Percentiles rank a stretch among this genome's conserved stretches.
These are phyloP conservation scores for Hura crepitans DNA, from an alignment of 441 rosid genomes.

Conservation along the genomic window DNA sequence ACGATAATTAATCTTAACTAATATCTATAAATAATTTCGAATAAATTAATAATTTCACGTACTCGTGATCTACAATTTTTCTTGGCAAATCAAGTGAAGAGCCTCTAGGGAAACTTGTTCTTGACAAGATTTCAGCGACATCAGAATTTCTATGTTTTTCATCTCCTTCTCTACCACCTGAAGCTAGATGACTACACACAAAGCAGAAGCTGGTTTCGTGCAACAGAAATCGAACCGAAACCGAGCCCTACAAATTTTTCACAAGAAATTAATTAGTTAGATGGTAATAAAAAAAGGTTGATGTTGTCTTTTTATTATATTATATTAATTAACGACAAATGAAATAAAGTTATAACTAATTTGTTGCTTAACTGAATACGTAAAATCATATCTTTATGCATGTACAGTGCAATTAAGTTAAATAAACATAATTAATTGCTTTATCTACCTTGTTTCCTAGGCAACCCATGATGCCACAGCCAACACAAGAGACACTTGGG, in stretches of 20 bases:
- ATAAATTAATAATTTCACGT: conserved; percentile 25
- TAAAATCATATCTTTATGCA: background rate
- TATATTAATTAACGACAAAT: too few relatives aligned
- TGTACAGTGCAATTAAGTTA: conserved; percentile 1
- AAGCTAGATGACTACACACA: conserved; percentile 85
- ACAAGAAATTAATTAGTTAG: background rate
- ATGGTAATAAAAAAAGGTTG: too few relatives aligned
- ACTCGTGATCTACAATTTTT: conserved; percentile 82
- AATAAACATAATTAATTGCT: background rate
- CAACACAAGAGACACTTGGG: conserved; percentile 67
- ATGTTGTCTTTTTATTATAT: too few relatives aligned
- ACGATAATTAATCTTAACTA: background rate
- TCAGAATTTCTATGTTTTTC: conserved; percentile 64
- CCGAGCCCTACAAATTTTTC: conserved; percentile 58
- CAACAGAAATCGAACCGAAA: conserved; percentile 65
- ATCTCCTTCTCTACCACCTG: conserved; percentile 83
- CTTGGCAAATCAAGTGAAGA: conserved; percentile 53
- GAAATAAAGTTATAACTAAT: background rate
- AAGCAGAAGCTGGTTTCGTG: conserved; percentile 90
- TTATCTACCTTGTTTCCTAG: conserved; percentile 73
- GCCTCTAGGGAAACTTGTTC: conserved; percentile 69
- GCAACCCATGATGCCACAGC: conserved; percentile 85
- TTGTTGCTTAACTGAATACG: background rate
- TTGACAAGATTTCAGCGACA: conserved; percentile 50
- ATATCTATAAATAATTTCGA: background rate